phyloP scores from a whole-genome alignment of 2,329 filamentous ascomycete genomes.

The Alternaria longipes region DNA sequence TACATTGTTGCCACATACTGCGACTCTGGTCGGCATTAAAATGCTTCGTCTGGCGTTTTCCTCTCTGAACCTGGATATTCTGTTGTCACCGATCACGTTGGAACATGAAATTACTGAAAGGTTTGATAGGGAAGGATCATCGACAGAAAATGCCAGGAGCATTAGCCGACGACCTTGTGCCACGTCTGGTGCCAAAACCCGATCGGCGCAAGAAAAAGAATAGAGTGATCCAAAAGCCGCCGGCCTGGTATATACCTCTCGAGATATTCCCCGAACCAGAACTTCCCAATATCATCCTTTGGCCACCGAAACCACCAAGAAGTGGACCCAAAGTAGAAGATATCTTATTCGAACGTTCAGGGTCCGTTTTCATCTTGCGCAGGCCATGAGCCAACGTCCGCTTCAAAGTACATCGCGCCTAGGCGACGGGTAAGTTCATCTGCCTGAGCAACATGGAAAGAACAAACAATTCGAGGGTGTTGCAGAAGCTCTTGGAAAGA shows the following conservation, averaged over 20 bases:
- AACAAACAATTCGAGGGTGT: neutral
- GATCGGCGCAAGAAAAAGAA: neutral
- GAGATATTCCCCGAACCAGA: neutral
- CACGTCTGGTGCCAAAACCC: neutral
- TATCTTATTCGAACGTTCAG: neutral
- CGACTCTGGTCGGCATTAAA: neutral
- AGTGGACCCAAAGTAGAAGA: conserved; percentile 2
- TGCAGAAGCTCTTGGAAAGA: neutral
- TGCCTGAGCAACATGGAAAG: neutral
- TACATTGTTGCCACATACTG: neutral
- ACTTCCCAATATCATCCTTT: conserved; percentile 3
- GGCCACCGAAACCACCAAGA: neutral
- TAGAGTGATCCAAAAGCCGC: neutral
- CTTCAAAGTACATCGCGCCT: neutral
- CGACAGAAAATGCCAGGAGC: neutral
- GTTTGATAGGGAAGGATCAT: neutral
- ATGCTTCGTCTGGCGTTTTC: neutral
- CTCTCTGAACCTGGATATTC: neutral
- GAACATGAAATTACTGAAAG: neutral
- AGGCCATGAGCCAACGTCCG: neutral
- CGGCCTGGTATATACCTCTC: neutral
- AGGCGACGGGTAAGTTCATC: neutral
- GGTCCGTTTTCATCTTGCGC: neutral
- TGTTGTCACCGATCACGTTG: neutral
- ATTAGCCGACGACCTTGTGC: neutral